Evolutionary conservation across 2,329 filamentous ascomycete species (phyloP), one percentile per base, ranked within the genome.

Genomic region (Trichoderma breve): DNA sequence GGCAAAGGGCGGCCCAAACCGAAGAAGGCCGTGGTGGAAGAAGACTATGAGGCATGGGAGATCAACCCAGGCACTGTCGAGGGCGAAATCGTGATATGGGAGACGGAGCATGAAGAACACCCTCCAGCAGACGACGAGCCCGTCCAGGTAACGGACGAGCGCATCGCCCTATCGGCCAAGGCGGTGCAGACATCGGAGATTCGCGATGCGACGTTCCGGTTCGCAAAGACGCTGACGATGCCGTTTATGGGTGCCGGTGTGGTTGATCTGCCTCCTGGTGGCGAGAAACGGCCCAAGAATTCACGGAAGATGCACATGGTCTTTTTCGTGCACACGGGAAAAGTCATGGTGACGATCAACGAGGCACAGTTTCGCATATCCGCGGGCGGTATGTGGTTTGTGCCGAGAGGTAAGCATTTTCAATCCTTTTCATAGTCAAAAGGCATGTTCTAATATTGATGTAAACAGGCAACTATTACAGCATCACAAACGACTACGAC

Each of bases 221-320:
- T 97, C 79, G 93, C 93, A 39, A 98, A 98, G 84, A 92, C 95
- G 73, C 87, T 97, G 71, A 93, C 90, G 32, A 85, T 93, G 73
- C 90, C 92, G 0, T 98, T 97, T 81, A 93, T 98, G 81, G 95
- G 94, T 39, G 92, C 92, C 11, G 96, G 96, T 18, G 88, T 98
- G 67, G 93, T 99, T 47, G 95, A 98, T 77, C 84, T 99, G 65
- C 93, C 94, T 6, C 91, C 93, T 0, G 91, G 92, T 2, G 90
- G 93, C 36, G 89, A 92, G 79, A 99, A 99, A 85, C 90, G 91
- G 76, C 89, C 91, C 63, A 98, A 98, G 86, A 98, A 98, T 82
- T 92, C 93, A 43, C 88, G 95, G 74, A 95, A 93, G 83, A 98
- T 98, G 93, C 94, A 98, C 79, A 96, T 99, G 92, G 91, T 93